These are phyloP conservation scores for Epichloe festucae DNA, from an alignment of 2,329 filamentous ascomycete species.

Conservation along the genomic window DNA sequence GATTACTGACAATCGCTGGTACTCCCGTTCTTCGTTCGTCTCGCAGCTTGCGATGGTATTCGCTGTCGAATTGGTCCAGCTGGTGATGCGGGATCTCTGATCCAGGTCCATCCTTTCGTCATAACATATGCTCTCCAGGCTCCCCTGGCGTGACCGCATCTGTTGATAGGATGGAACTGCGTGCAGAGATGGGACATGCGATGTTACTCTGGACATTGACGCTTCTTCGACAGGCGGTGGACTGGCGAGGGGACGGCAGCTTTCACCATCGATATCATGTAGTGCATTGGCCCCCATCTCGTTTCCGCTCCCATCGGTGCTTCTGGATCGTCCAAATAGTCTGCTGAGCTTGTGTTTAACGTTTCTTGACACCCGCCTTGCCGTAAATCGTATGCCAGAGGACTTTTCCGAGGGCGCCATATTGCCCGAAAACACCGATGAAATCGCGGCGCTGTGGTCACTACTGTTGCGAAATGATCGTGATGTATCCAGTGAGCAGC, in stretches of 20 bases:
- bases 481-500: constrained; percentile 24
- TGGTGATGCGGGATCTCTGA: constrained; percentile 54
- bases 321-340: constrained; percentile 19
- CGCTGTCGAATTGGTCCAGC: constrained; percentile 54
- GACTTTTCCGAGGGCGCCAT: constrained; percentile 14
- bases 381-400: constrained; percentile 32
- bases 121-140: constrained; percentile 35
- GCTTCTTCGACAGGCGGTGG: constrained; percentile 25
- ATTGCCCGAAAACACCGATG: constrained; percentile 17
- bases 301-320: constrained; percentile 6
- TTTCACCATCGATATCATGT: constrained; percentile 15
- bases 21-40: constrained; percentile 30
- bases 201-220: constrained; percentile 34
- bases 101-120: constrained; percentile 28
- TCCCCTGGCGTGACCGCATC: constrained; percentile 40
- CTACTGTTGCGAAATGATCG: constrained; percentile 37
- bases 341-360: constrained; percentile 47
- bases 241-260: constrained; percentile 20
- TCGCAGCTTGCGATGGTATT: constrained; percentile 37
- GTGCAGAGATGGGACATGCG: constrained; percentile 38
- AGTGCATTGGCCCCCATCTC: constrained; percentile 5
- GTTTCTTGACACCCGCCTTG: constrained; percentile 48
- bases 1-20: constrained; percentile 50
- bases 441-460: constrained; percentile 23
- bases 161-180: constrained; percentile 31